Percentiles rank a stretch among this genome's conserved stretches.
Evolutionary conservation across 805 yeast species (phyloP).

Genomic region (Pichia nanzhaoensis): DNA sequence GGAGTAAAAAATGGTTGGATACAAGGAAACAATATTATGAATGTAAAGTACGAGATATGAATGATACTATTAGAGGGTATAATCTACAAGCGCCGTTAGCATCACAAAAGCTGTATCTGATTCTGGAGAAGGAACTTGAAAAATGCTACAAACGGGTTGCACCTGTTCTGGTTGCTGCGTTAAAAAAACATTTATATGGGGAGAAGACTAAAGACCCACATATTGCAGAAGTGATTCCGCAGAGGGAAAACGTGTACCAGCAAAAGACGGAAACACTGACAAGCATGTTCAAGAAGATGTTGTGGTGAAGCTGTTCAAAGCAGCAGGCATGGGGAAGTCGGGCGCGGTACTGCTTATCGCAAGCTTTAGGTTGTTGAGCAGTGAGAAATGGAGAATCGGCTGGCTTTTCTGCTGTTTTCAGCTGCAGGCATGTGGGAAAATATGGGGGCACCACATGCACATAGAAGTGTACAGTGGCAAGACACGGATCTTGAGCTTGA

Average conservation of each 20-base stretch:
- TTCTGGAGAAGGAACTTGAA: slow-evolving; percentile 37
- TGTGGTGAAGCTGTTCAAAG: no score
- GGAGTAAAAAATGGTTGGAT: slow-evolving; percentile 34
- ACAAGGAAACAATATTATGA: slow-evolving; percentile 29
- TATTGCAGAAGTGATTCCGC: slow-evolving; percentile 13
- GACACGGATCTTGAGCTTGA: no score
- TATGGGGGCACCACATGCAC: no score
- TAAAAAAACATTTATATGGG: slow-evolving; percentile 17
- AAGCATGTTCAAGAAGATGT: slow-evolving; percentile 22
- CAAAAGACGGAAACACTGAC: slow-evolving; percentile 27
- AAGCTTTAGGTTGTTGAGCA: no score
- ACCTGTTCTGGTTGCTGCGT: slow-evolving; percentile 17
- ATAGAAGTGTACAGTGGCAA: no score
- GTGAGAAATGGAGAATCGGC: no score
- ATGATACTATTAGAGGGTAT: slow-evolving; percentile 48
- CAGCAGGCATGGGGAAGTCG: no score
- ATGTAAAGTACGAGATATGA: slow-evolving; percentile 34
- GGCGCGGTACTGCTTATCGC: no score
- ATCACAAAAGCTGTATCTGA: slow-evolving; percentile 50
- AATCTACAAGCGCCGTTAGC: slow-evolving; percentile 59
- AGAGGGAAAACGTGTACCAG: slow-evolving; percentile 22
- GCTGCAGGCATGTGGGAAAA: no score
- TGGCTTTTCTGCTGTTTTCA: no score
- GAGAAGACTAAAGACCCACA: not conserved
- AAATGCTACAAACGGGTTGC: slow-evolving; percentile 33